Conservation (phyloP, 441 rosid species). For the Jatropha podagrica region DNA sequence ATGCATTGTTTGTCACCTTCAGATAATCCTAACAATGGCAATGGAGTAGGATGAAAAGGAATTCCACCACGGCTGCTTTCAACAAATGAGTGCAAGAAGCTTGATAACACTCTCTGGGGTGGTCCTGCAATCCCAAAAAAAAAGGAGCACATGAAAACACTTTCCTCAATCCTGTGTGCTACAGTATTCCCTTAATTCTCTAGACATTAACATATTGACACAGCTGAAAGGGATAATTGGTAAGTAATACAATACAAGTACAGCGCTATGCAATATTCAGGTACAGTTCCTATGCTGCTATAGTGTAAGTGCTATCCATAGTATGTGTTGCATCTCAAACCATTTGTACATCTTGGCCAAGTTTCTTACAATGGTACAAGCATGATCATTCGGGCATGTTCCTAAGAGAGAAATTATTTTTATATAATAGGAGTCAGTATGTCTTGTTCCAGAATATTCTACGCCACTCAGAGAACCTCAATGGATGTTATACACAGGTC, state of each 20-base stretch:
- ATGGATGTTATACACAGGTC: not conserved
- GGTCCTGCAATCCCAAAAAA: conserved; percentile 54
- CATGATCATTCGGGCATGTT: not conserved
- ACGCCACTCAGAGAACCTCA: not conserved
- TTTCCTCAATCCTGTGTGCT: not conserved
- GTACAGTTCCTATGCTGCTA: not conserved
- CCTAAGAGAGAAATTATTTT: not conserved
- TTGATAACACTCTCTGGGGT: conserved; percentile 91
- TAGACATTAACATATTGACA: not conserved
- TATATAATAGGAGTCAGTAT: not conserved
- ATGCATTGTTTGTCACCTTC: conserved; percentile 92
- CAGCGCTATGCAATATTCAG: not conserved
- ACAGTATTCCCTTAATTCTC: not conserved
- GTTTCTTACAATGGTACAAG: not conserved
- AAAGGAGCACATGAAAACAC: not conserved
- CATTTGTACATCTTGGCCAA: not conserved
- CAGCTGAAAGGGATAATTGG: not conserved
- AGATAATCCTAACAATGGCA: conserved; percentile 84
- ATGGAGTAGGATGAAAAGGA: conserved; percentile 79
- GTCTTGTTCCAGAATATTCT: not conserved
- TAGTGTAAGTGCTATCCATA: not conserved
- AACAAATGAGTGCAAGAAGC: conserved; percentile 88
- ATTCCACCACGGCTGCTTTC: conserved; percentile 81
- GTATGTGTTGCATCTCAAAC: not conserved
- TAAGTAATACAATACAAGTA: not conserved